Evolutionary conservation across 2,329 filamentous ascomycete genomes (phyloP), one percentile per base, ranked within the genome.

Genomic region (Cephalotrichum gorgonifer): DNA sequence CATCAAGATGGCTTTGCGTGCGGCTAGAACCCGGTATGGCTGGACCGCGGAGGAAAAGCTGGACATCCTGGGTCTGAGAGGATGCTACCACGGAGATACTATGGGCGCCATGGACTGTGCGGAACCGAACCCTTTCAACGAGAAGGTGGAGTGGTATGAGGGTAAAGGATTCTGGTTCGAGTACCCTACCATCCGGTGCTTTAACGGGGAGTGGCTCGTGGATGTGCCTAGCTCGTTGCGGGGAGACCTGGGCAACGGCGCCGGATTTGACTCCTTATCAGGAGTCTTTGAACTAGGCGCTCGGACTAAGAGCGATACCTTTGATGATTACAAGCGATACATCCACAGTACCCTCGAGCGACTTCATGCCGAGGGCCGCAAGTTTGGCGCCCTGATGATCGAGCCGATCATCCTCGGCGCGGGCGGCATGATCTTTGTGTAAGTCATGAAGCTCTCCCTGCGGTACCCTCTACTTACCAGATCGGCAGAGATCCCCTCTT

Each of bases 71-170:
- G 88, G 88, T 0, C 67, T 94, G 9, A 86, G 83, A 59, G 86
- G 86, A 0, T 86, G 84, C 55, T 94, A 94, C 57, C 88, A 94
- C 57, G 88, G 88, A 2, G 88, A 94, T 58, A 94, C 88, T 0
- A 89, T 94, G 43, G 88, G 88, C 0, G 86, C 86, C 0, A 93
- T 94, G 88, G 87, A 93, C 61, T 86, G 81, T 48, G 81, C 85
- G 0, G 86, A 93, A 59, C 87, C 88, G 0, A 83, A 78, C 30
- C 77, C 78, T 0, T 94, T 76, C 62, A 94, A 94, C 57, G 78
- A 88, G 56, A 88, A 88, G 60, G 84, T 90, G 0, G 87, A 93
- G 58, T 94, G 88, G 88, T 94, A 94, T 59, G 70, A 79, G 52
- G 86, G 86, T 0, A 80, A 81, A 44, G 88, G 88, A 0, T 76